Evolutionary conservation across 371 early-diverging fungal genomes (phyloP).

Genomic region (Nematocida sp.): DNA sequence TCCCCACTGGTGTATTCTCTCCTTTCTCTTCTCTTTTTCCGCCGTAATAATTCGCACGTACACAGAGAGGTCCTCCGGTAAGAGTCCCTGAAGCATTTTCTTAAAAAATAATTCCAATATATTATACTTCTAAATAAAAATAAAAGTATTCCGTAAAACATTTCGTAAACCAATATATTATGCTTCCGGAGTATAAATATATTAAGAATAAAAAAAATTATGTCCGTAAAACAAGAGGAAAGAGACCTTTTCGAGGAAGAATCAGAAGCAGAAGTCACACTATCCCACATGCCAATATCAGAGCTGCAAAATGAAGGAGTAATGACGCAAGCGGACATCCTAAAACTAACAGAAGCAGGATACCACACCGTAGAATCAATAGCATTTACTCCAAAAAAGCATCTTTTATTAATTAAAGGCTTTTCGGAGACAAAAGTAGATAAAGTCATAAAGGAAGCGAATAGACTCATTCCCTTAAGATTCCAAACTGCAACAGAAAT

Average conservation of each 20-base stretch:
- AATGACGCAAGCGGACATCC: constrained; percentile 72
- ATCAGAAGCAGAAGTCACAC: constrained; percentile 64
- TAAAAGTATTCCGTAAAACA: no score
- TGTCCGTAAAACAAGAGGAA: constrained; percentile 52
- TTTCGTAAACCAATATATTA: no score
- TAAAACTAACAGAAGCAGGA: constrained; percentile 82
- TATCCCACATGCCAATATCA: constrained; percentile 57
- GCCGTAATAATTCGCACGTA: not conserved
- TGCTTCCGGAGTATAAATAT: not conserved
- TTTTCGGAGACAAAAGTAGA: constrained; percentile 95
- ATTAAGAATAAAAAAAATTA: not conserved
- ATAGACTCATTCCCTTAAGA: constrained; percentile 86
- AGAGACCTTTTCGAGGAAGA: constrained; percentile 61
- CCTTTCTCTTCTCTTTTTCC: constrained; percentile 22
- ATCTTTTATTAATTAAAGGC: constrained; percentile 82
- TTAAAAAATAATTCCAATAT: no score
- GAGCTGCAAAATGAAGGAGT: constrained; percentile 74
- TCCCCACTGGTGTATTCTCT: constrained; percentile 57
- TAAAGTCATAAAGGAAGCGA: constrained; percentile 85
- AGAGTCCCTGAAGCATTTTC: constrained; percentile 14
- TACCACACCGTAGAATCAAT: constrained; percentile 86
- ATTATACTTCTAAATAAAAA: no score
- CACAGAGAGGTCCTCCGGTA: constrained; percentile 9
- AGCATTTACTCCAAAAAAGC: constrained; percentile 89
- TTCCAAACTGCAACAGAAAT: constrained; percentile 91